These are phyloP conservation scores for Neurospora tetraspora DNA, from an alignment of 495 filamentous ascomycete species.

Conservation along the genomic window DNA sequence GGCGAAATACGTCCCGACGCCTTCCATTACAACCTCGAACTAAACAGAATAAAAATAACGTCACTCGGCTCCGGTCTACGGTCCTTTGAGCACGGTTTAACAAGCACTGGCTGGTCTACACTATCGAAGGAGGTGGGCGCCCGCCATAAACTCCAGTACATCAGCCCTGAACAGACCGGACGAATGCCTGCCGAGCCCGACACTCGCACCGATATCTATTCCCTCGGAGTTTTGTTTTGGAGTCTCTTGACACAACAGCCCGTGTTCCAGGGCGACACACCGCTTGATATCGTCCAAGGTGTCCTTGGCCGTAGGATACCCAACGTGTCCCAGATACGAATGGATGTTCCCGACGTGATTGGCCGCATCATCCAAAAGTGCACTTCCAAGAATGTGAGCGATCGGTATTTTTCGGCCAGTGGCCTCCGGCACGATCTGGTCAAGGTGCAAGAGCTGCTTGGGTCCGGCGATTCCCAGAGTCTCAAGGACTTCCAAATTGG, in stretches of 20 bases:
- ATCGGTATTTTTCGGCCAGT: slow-evolving; percentile 75
- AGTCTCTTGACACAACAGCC: slow-evolving; percentile 67
- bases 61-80: slow-evolving; percentile 76
- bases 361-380: slow-evolving; percentile 78
- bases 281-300: slow-evolving; percentile 80
- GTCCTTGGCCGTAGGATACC: slow-evolving; percentile 69
- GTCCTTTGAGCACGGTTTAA: slow-evolving; percentile 80
- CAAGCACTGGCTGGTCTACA: slow-evolving; percentile 72
- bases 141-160: slow-evolving; percentile 75
- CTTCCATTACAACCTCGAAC: slow-evolving; percentile 67
- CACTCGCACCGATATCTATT: slow-evolving; percentile 83
- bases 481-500: slow-evolving; percentile 63
- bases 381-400: slow-evolving; percentile 73
- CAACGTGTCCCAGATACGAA: slow-evolving; percentile 58
- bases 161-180: slow-evolving; percentile 87
- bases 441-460: slow-evolving; percentile 58
- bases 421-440: slow-evolving; percentile 70
- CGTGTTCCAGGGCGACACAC: slow-evolving; percentile 65
- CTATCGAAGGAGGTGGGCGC: slow-evolving; percentile 70
- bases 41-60: slow-evolving; percentile 61
- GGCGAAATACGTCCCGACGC: slow-evolving; percentile 82
- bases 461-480: slow-evolving; percentile 59
- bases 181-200: slow-evolving; percentile 84
- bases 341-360: slow-evolving; percentile 72
- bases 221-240: slow-evolving; percentile 79